Base-by-base conservation (phyloP, 768 basidiomycete genomes). In the Serendipita vermifera region DNA sequence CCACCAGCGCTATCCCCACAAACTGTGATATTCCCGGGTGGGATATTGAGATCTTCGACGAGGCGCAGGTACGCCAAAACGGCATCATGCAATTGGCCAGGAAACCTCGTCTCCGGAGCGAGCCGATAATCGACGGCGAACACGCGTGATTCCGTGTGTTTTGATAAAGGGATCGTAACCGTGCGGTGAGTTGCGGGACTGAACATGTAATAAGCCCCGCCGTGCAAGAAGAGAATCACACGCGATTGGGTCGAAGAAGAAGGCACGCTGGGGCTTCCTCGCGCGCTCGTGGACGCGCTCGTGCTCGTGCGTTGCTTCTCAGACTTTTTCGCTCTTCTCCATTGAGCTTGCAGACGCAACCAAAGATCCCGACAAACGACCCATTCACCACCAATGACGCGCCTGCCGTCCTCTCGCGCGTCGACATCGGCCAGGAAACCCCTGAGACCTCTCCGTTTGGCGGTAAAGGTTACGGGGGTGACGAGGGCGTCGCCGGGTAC, bases 1-100 rank as follows among this genome's bases (percentile, higher is more conserved):
- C 93, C 94, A 3, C 94, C 94, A 5, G 96, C 94, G 59, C 88
- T 92, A 65, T 99, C 94, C 5, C 94, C 94, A 13, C 80, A 81
- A 54, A 96, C 64, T 54, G 91, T 73, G 59, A 98, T 86, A 62
- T 94, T 96, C 69, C 89, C 85, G 0, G 94, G 79, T 3, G 91
- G 89, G 53, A 98, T 89, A 43, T 83, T 81, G 38, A 98, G 78
- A 59, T 96, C 91, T 56, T 90, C 83, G 1, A 83, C 76, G 20
- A 99, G 76, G 17, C 93, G 77, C 60, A 99, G 74, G 66, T 97
- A 99, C 0, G 83, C 87, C 38, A 75, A 78, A 54, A 92, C 87
- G 20, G 83, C 87, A 63, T 99, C 94, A 62, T 83, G 81, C 4
- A 86, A 69, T 39, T 91, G 87, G 0, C 92, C 88, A 0, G 94